A percentile compares a stretch with the other conserved stretches of the same genome.
These are phyloP conservation scores for Sarocladium strictum DNA, from an alignment of 2,329 filamentous ascomycete genomes.

Conservation along the genomic window DNA sequence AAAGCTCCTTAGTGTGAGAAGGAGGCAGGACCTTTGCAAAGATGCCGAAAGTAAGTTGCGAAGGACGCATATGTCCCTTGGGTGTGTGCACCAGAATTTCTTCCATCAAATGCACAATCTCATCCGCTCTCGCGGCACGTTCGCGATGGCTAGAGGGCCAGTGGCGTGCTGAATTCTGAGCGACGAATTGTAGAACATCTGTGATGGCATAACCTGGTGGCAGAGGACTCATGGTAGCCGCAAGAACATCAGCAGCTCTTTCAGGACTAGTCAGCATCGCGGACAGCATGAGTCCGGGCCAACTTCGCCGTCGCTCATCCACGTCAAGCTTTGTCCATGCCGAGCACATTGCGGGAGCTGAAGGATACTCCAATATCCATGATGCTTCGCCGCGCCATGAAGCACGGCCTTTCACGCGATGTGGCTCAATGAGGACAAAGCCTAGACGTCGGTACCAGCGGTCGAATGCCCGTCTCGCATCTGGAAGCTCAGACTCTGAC, in stretches of 20 bases:
- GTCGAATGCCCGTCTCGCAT: constrained; percentile 8
- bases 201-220: constrained; percentile 31
- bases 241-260: constrained; percentile 26
- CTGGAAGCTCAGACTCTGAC: constrained; percentile 16
- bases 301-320: constrained; percentile 20
- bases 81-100: constrained; percentile 24
- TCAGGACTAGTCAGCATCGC: constrained; percentile 26
- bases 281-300: constrained; percentile 30
- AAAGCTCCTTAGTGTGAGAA: constrained; percentile 28
- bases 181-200: constrained; percentile 28
- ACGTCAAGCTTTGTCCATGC: constrained; percentile 26
- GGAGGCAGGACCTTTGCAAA: constrained; percentile 23
- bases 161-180: constrained; percentile 16
- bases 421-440: background rate
- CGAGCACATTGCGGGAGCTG: constrained; percentile 23
- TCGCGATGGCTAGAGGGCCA: constrained; percentile 16
- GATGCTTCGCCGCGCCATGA: constrained; percentile 21
- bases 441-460: constrained; percentile 1
- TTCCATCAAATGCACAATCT: constrained; percentile 22
- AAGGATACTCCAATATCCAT: constrained; percentile 25
- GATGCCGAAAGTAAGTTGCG: constrained; percentile 31
- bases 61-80: constrained; percentile 26
- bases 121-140: constrained; percentile 20
- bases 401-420: constrained; percentile 6
- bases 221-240: constrained; percentile 29